Percentiles rank a stretch among this genome's conserved stretches.
These are phyloP conservation scores for Leishmania mexicana DNA, from an alignment of 208 protist species.

Conservation along the genomic window DNA sequence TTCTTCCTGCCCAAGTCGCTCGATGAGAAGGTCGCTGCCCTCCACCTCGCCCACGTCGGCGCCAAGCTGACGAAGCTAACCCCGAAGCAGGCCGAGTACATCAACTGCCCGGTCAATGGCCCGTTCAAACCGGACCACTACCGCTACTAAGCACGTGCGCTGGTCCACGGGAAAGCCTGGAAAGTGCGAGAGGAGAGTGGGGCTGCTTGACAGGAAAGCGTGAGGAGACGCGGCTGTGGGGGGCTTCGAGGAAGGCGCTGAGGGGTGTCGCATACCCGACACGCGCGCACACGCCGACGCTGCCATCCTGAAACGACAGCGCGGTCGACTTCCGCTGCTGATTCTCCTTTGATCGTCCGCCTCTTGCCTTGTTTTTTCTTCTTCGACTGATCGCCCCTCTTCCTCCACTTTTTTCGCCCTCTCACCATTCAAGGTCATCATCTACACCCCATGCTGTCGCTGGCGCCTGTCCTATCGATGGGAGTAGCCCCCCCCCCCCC, in stretches of 20 bases:
- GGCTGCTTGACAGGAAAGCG: neutral
- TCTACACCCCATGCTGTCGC: neutral
- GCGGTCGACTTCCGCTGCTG: neutral
- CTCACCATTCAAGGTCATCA: neutral
- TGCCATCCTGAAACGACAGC: neutral
- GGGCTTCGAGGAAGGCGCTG: neutral
- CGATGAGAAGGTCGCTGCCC: constrained; percentile 99
- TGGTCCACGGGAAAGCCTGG: neutral
- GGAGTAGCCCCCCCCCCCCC: neutral
- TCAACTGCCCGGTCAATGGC: constrained; percentile 95
- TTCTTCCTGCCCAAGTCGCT: constrained; percentile 99
- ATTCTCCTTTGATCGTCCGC: neutral
- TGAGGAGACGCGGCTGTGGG: neutral
- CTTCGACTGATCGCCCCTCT: neutral
- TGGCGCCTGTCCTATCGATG: neutral
- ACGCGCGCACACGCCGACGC: neutral
- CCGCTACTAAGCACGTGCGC: constrained; percentile 95
- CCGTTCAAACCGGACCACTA: constrained; percentile 99
- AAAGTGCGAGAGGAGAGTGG: neutral
- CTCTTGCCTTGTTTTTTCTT: neutral
- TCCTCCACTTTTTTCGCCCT: neutral
- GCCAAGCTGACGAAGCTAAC: constrained; percentile 98
- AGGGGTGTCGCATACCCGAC: neutral
- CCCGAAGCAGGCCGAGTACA: constrained; percentile 97
- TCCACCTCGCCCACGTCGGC: constrained; percentile 97